Conservation (phyloP, 2,329 filamentous ascomycete species). For the Trichoderma sp. region DNA sequence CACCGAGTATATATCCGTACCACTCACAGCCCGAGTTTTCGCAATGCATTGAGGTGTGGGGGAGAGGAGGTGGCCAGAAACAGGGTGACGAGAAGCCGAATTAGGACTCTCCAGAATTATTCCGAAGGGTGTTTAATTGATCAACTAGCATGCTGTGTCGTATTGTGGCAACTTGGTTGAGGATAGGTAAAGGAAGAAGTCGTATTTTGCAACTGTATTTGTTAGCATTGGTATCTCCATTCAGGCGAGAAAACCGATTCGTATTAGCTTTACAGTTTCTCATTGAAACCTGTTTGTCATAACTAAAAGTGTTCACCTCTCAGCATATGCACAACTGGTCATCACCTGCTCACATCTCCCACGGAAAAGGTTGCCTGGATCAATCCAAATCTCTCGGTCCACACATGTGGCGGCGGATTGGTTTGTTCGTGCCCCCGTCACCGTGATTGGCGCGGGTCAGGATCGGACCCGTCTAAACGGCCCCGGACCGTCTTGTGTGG, state of each 20-base stretch:
- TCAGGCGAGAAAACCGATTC: background rate
- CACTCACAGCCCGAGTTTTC: background rate
- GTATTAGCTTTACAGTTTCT: background rate
- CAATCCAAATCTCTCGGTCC: background rate
- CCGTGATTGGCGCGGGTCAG: constrained; percentile 16
- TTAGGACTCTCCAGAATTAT: background rate
- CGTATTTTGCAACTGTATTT: background rate
- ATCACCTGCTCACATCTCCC: background rate
- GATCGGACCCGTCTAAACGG: constrained; percentile 11
- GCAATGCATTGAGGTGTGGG: background rate
- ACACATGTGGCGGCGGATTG: background rate
- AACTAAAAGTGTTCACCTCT: background rate
- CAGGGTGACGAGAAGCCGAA: background rate
- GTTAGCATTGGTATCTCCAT: background rate
- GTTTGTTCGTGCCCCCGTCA: background rate
- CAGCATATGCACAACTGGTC: background rate
- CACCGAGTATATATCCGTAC: constrained; percentile 15
- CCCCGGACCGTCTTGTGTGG: background rate
- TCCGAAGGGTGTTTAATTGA: background rate
- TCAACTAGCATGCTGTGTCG: background rate
- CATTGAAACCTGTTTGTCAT: background rate
- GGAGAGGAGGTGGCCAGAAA: background rate
- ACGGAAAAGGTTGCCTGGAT: constrained; percentile 1
- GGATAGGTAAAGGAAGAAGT: background rate
- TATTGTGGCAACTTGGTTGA: background rate